Percentiles rank a stretch among this genome's conserved stretches.
Evolutionary conservation across 2,329 filamentous ascomycete species (phyloP).

Genomic region (Aspergillus spinulosporus): DNA sequence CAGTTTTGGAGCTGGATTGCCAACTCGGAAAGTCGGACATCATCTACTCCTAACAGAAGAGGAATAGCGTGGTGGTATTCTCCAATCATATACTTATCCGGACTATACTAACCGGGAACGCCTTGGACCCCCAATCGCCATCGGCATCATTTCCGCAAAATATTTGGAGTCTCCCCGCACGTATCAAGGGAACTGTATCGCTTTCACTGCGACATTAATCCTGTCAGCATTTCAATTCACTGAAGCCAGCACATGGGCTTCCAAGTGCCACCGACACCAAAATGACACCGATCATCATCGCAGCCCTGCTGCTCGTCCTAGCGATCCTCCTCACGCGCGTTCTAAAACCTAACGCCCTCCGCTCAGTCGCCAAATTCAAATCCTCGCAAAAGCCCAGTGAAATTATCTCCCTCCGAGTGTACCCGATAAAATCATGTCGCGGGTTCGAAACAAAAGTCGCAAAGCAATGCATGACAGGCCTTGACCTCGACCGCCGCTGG

Average conservation of each 20-base stretch:
- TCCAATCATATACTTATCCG: no score
- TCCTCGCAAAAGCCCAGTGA: slow-evolving; percentile 25
- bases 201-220: no score
- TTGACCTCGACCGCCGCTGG: slow-evolving; percentile 65
- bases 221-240: no score
- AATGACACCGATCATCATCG: no score
- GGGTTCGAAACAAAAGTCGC: slow-evolving; percentile 57
- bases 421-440: slow-evolving; percentile 68
- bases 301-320: no score
- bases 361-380: background rate
- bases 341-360: slow-evolving; percentile 12
- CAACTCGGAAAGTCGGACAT: no score
- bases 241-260: no score
- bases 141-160: background rate
- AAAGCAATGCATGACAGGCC: slow-evolving; percentile 55
- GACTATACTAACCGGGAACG: no score
- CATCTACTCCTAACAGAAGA: no score
- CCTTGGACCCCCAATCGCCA: background rate
- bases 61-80: no score
- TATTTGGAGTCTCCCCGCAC: background rate
- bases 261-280: no score
- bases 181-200: background rate
- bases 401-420: slow-evolving; percentile 52
- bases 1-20: no score
- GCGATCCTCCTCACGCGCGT: slow-evolving; percentile 19